Percentiles rank a stretch among this genome's conserved stretches.
These are phyloP conservation scores for Przewalskia tangutica DNA, from an alignment of 257 asterid genomes.

Conservation along the genomic window DNA sequence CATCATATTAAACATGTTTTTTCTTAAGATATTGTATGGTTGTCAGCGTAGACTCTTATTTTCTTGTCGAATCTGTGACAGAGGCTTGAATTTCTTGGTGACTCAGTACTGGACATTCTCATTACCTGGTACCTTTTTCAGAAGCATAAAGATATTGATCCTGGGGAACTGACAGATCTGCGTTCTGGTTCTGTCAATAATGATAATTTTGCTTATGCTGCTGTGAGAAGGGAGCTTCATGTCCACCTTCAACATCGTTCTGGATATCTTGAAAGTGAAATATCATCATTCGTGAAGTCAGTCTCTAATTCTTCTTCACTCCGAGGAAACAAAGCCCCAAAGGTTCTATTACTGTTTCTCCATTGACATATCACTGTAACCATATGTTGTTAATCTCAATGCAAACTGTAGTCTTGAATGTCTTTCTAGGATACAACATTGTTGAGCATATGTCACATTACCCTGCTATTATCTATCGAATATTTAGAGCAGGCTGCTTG, in stretches of 20 bases:
- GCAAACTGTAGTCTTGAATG: neutral
- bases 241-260: constrained; percentile 69
- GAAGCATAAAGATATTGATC: constrained; percentile 64
- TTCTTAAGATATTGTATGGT: neutral
- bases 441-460: neutral
- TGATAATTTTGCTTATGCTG: constrained; percentile 72
- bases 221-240: constrained; percentile 58
- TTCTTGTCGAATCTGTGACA: constrained; percentile 25
- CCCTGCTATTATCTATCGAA: neutral
- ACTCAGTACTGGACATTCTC: constrained; percentile 81
- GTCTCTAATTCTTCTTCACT: constrained; percentile 40
- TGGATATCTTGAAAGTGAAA: constrained; percentile 33
- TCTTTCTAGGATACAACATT: neutral
- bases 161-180: constrained; percentile 87
- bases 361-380: neutral
- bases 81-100: constrained; percentile 99
- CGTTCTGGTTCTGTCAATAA: constrained; percentile 91
- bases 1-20: neutral
- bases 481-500: neutral
- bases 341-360: constrained; percentile 30
- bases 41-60: neutral
- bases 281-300: constrained; percentile 39
- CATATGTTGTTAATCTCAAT: neutral
- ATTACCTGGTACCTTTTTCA: constrained; percentile 64
- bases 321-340: constrained; percentile 63